phyloP scores from a whole-genome alignment of 169 alveolate genomes.

The Amoebophrya sp. region DNA sequence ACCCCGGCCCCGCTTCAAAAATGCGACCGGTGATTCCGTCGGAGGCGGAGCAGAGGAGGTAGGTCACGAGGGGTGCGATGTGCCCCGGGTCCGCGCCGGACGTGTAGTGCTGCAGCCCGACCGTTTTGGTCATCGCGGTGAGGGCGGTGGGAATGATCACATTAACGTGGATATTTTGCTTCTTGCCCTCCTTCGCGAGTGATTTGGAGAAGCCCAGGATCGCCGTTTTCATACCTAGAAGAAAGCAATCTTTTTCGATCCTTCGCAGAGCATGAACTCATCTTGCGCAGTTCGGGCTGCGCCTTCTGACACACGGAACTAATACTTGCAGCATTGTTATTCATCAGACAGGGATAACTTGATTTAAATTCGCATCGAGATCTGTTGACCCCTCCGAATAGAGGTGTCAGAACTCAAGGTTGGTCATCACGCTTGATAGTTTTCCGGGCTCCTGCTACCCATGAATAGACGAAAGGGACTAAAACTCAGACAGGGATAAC shows the following conservation, averaged over 20 bases:
- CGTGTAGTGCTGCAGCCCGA: background rate
- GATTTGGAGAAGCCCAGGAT: background rate
- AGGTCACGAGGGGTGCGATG: background rate
- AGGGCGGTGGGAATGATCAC: background rate
- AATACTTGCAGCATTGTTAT: too few species aligned
- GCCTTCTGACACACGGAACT: too few species aligned
- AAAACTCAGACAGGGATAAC: background rate
- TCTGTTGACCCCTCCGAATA: too few species aligned
- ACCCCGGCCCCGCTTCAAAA: background rate
- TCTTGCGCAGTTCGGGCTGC: too few species aligned
- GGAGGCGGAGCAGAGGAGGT: background rate
- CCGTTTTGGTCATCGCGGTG: background rate
- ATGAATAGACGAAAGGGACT: too few species aligned
- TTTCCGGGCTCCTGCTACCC: too few species aligned
- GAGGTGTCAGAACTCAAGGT: too few species aligned
- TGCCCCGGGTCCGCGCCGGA: background rate
- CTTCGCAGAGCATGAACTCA: too few species aligned
- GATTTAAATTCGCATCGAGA: too few species aligned
- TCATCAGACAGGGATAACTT: too few species aligned
- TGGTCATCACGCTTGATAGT: too few species aligned
- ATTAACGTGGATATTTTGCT: background rate
- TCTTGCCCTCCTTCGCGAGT: background rate
- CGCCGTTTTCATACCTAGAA: background rate
- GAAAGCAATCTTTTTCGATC: too few species aligned
- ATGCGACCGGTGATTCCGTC: background rate